phyloP scores from a whole-genome alignment of 2,329 filamentous ascomycete genomes.

The Cryphonectria parasitica region DNA sequence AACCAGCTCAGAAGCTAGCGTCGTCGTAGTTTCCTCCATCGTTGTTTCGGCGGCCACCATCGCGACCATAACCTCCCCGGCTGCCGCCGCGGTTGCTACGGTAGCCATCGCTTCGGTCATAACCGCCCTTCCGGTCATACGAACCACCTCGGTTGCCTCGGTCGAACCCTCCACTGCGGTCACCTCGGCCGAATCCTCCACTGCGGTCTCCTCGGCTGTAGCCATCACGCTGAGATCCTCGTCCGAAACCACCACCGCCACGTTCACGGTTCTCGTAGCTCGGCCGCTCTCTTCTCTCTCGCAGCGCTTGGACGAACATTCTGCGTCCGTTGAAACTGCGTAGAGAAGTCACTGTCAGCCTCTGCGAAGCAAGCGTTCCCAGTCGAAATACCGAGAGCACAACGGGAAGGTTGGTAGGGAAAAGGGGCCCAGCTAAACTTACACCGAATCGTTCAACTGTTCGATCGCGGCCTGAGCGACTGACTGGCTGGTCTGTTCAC shows the following conservation, averaged over 20 bases:
- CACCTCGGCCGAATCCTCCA: not conserved
- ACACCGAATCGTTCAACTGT: not conserved
- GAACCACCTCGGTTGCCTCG: not conserved
- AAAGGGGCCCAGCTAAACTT: not conserved
- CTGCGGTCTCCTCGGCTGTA: not conserved
- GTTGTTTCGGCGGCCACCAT: slow-evolving; percentile 6
- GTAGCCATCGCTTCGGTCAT: not conserved
- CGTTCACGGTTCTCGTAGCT: not conserved
- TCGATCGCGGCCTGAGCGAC: slow-evolving; percentile 12
- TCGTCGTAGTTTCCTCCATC: not conserved
- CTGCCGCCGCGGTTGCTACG: not conserved
- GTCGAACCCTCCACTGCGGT: not conserved
- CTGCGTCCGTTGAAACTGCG: slow-evolving; percentile 1
- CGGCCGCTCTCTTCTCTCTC: not conserved
- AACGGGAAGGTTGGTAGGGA: not conserved
- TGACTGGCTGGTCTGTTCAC: slow-evolving; percentile 2
- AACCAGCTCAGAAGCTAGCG: not conserved
- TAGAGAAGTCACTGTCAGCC: not conserved
- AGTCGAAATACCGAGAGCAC: not conserved
- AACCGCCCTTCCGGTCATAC: slow-evolving; percentile 4
- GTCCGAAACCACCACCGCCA: not conserved
- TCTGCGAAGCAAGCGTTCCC: not conserved
- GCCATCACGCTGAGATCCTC: not conserved
- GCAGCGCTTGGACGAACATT: not conserved
- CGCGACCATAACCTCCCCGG: not conserved